Evolutionary conservation across 1,284 basidiomycete genomes (phyloP).

Genomic region (Wallemia mellicola): DNA sequence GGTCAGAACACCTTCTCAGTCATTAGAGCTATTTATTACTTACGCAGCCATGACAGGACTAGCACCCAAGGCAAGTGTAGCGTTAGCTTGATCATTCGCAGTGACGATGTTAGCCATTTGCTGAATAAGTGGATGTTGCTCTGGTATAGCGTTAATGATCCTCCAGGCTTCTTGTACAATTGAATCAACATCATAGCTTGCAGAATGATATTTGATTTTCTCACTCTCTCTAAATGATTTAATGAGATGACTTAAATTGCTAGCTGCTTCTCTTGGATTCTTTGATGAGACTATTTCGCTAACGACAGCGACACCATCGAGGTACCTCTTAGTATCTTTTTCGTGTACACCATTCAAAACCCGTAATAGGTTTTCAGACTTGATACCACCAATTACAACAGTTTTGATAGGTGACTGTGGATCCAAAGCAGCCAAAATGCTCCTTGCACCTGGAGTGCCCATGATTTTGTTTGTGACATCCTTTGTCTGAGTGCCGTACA

Average conservation of each 20-base stretch:
- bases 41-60: slow-evolving; percentile 55
- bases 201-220: background rate
- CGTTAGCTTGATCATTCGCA: slow-evolving; percentile 66
- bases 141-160: slow-evolving; percentile 1
- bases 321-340: slow-evolving; percentile 27
- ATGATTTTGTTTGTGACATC: slow-evolving; percentile 8
- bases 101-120: slow-evolving; percentile 79
- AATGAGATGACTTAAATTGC: slow-evolving; percentile 13
- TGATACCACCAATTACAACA: slow-evolving; percentile 1
- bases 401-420: background rate
- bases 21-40: slow-evolving; percentile 3
- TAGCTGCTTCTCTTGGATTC: slow-evolving; percentile 30
- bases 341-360: slow-evolving; percentile 16
- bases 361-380: background rate
- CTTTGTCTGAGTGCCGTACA: slow-evolving; percentile 16
- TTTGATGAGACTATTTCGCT: slow-evolving; percentile 50
- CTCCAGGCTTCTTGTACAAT: background rate
- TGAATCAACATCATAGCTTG: background rate
- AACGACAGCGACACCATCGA: slow-evolving; percentile 69
- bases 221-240: slow-evolving; percentile 13
- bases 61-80: slow-evolving; percentile 58
- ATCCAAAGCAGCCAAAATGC: background rate
- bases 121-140: slow-evolving; percentile 7
- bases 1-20: slow-evolving; percentile 3
- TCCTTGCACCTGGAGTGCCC: slow-evolving; percentile 6